These are phyloP conservation scores for Pseudozyma tsukubaensis DNA, from an alignment of 1,284 basidiomycete genomes.

Conservation along the genomic window DNA sequence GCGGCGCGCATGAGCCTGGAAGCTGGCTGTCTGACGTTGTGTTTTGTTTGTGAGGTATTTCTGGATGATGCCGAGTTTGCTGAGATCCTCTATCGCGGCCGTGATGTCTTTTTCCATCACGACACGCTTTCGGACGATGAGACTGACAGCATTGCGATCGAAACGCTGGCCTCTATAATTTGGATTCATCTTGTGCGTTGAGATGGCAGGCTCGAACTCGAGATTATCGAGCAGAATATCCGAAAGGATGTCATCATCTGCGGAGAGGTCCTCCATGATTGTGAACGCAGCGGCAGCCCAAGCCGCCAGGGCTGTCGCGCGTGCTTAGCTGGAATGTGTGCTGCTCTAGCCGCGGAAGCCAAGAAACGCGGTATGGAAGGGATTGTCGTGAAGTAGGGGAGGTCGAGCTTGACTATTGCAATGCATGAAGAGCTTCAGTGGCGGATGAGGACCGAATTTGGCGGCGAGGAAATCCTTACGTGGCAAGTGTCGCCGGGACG, in stretches of 20 bases:
- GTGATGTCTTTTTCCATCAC: constrained; percentile 59
- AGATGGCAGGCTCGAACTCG: constrained; percentile 66
- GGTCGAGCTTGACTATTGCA: constrained; percentile 17
- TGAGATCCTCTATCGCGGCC: constrained; percentile 58
- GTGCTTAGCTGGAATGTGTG: constrained; percentile 6
- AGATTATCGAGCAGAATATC: constrained; percentile 67
- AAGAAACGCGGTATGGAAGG: constrained; percentile 6
- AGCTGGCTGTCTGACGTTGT: constrained; percentile 51
- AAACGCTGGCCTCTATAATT: constrained; percentile 63
- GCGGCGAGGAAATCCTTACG: too few species aligned
- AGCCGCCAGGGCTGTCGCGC: constrained; percentile 40
- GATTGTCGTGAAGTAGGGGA: constrained; percentile 8
- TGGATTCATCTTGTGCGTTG: constrained; percentile 69
- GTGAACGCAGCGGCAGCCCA: constrained; percentile 31
- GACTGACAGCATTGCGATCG: constrained; percentile 56
- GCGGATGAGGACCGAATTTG: too few species aligned
- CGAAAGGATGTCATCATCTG: constrained; percentile 67
- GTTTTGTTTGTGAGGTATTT: constrained; percentile 60
- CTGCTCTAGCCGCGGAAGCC: constrained; percentile 24
- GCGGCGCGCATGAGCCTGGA: constrained; percentile 59
- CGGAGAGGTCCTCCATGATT: constrained; percentile 66
- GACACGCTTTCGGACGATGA: constrained; percentile 58
- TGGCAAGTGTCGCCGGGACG: background rate
- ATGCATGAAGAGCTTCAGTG: constrained; percentile 29
- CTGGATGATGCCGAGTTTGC: constrained; percentile 57